Evolutionary conservation across 352 stramenopile genomes (phyloP), one percentile per base, ranked within the genome.

Genomic region (Peronospora farinosa): DNA sequence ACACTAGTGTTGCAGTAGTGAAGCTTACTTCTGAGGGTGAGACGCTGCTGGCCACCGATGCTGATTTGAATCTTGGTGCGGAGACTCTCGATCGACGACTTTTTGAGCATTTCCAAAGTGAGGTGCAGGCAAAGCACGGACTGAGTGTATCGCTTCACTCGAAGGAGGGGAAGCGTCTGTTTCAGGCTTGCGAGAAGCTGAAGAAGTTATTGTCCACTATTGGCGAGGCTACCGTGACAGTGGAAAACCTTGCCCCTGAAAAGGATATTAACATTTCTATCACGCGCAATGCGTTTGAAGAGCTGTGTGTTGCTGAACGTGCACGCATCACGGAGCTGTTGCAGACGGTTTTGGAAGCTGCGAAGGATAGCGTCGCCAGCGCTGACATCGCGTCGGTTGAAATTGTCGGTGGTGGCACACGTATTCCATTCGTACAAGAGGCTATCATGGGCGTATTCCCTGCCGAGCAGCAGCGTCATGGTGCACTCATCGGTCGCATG

Each of bases 121-220:
- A 92, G 40, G 58, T 93, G 15, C 51, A 79, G 39, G 53, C 59
- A 4, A 86, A 84, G 40, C 67, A 82, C 39, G 53, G 75, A 15
- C 37, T 87, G 36, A 57, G 42, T 5, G 57, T 96, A 21, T 51
- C 67, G 13, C 51, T 86, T 21, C 57, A 79, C 7, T 78, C 76
- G 33, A 96, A 95, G 48, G 70, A 84, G 37, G 84, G 84, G 33
- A 83, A 92, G 38, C 85, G 89, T 23, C 72, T 97, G 31, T 78
- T 95, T n/a, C 67, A 84, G 42, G 78, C 81, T 25, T 95, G 82
- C 55, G 75, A 91, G 50, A 81, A 84, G 50, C 76, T 97, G 27
- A 92, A 95, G 59, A 94, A 95, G 56, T 58, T 96, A 40, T 65
- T 97, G 25, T 95, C 82, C 23, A 94, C 84, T 12, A 94, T 95